These are phyloP conservation scores for Sporothrix curviconia DNA, from an alignment of 2,329 filamentous ascomycete species.

Conservation along the genomic window DNA sequence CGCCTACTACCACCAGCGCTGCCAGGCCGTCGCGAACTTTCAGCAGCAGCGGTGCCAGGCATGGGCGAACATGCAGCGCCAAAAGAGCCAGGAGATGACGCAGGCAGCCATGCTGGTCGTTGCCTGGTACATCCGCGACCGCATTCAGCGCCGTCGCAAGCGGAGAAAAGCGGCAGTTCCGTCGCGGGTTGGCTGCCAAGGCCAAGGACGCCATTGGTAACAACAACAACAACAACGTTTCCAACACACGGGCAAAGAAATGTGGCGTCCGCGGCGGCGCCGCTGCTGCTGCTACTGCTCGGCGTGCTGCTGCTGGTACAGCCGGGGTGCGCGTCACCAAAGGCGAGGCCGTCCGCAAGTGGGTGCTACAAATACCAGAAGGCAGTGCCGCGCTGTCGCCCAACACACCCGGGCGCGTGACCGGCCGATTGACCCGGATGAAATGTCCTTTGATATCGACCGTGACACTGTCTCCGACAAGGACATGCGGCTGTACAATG, in stretches of 20 bases:
- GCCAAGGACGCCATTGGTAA: background rate
- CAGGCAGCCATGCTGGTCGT: slow-evolving; percentile 44
- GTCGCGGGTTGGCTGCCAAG: slow-evolving; percentile 28
- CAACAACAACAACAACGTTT: background rate
- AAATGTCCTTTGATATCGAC: slow-evolving; percentile 37
- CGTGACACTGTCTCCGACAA: slow-evolving; percentile 34
- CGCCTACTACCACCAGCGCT: slow-evolving; percentile 43
- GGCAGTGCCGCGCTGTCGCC: slow-evolving; percentile 25
- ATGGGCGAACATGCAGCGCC: slow-evolving; percentile 40
- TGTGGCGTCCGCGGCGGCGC: background rate
- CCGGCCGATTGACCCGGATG: slow-evolving; percentile 31
- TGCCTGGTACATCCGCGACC: slow-evolving; percentile 44
- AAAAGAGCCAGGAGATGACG: slow-evolving; percentile 43
- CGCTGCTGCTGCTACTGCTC: background rate
- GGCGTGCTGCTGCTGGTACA: background rate
- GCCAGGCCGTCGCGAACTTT: slow-evolving; percentile 39
- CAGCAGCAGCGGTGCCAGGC: slow-evolving; percentile 43
- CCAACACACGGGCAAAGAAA: background rate
- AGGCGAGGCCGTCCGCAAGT: slow-evolving; percentile 36
- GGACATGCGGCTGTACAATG: slow-evolving; percentile 37
- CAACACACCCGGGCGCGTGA: slow-evolving; percentile 22
- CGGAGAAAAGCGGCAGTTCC: slow-evolving; percentile 37
- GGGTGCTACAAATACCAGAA: slow-evolving; percentile 37
- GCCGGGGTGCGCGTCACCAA: slow-evolving; percentile 25
- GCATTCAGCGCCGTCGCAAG: slow-evolving; percentile 37